These are phyloP conservation scores for Apiospora arundinis DNA, from an alignment of 2,329 filamentous ascomycete species.

Conservation along the genomic window DNA sequence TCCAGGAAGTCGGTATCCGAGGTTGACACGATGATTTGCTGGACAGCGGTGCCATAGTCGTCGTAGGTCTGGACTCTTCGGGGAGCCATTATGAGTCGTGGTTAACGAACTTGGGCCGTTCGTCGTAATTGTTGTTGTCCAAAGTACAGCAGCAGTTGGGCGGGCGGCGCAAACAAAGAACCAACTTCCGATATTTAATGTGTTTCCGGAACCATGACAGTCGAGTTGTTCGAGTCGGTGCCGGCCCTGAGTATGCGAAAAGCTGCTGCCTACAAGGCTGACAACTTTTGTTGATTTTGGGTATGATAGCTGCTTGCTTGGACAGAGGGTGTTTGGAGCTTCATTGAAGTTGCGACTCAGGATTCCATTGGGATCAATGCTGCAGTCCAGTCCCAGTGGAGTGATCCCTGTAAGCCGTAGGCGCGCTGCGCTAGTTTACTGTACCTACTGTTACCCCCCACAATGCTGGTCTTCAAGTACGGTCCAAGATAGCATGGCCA, in stretches of 20 bases:
- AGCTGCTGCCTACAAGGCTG: conserved; percentile 7
- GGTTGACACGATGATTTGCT: conserved; percentile 88
- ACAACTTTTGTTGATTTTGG: not conserved
- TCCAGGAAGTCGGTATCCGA: conserved; percentile 95
- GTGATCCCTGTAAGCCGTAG: conserved; percentile 13
- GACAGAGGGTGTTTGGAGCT: not conserved
- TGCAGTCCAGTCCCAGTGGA: conserved; percentile 3
- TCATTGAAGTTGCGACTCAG: not conserved
- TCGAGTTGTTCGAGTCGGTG: not conserved
- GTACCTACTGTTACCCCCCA: not conserved
- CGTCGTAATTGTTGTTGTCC: not conserved
- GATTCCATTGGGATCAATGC: not conserved
- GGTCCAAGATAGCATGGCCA: too few relatives aligned
- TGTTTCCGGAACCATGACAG: not conserved
- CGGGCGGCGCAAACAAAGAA: not conserved
- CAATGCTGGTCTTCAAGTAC: too few relatives aligned
- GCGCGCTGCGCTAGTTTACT: conserved; percentile 7
- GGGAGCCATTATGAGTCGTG: conserved; percentile 28
- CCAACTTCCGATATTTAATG: not conserved
- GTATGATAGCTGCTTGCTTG: not conserved
- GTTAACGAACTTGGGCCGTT: not conserved
- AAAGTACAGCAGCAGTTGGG: conserved; percentile 5
- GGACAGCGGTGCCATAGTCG: conserved; percentile 44
- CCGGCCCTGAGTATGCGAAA: not conserved
- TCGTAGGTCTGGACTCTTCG: conserved; percentile 42